phyloP scores from a whole-genome alignment of 768 basidiomycete genomes.

The Lactifluus subvellereus region DNA sequence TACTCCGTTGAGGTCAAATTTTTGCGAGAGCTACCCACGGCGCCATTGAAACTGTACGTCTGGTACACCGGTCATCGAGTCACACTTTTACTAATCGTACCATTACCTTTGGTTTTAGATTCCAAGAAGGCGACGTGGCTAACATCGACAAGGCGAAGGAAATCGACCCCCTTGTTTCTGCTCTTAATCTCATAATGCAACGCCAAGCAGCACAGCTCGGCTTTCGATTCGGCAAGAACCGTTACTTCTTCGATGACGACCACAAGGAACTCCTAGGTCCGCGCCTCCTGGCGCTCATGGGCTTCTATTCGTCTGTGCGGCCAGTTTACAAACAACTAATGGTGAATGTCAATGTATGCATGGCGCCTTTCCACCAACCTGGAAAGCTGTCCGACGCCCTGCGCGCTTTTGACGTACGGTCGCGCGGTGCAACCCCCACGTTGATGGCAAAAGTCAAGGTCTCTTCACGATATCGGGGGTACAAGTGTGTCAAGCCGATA shows the following conservation, averaged over 20 bases:
- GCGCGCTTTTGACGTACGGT: constrained; percentile 38
- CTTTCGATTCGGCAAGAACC: constrained; percentile 58
- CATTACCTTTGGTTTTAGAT: constrained; percentile 39
- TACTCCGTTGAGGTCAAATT: constrained; percentile 38
- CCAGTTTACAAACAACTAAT: constrained; percentile 44
- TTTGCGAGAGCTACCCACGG: constrained; percentile 29
- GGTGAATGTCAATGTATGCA: constrained; percentile 51
- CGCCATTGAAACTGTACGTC: constrained; percentile 34
- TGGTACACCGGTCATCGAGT: background rate
- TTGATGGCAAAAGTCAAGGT: constrained; percentile 53
- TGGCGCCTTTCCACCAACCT: constrained; percentile 49
- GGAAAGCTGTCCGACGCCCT: constrained; percentile 62
- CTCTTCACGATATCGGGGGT: constrained; percentile 45
- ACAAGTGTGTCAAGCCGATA: constrained; percentile 25
- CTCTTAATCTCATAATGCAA: constrained; percentile 59
- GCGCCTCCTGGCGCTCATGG: constrained; percentile 41
- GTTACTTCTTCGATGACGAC: constrained; percentile 51
- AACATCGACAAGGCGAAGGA: constrained; percentile 46
- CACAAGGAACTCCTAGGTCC: constrained; percentile 29
- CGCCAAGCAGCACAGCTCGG: constrained; percentile 49
- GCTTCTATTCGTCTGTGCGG: constrained; percentile 48
- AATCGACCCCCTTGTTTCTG: constrained; percentile 52
- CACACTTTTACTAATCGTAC: background rate
- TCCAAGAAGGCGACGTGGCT: constrained; percentile 50
- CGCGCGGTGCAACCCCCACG: constrained; percentile 42